These are phyloP conservation scores for Laguncularia racemosa DNA, from an alignment of 345 rosid species.

Conservation along the genomic window DNA sequence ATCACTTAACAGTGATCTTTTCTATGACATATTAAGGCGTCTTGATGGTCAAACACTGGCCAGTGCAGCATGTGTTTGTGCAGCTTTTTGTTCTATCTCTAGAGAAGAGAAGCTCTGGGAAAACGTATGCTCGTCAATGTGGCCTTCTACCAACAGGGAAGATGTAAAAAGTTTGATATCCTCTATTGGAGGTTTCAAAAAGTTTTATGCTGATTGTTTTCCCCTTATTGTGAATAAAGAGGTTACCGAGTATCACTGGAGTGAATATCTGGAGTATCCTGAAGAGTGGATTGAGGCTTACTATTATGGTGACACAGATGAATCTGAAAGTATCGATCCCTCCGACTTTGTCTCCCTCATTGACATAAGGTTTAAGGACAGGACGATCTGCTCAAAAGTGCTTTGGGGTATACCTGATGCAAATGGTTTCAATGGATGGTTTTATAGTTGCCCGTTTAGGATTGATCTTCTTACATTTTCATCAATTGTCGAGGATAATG, in stretches of 20 bases:
- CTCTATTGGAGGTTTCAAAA: conserved; percentile 63
- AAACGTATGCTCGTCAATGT: conserved; percentile 62
- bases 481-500: conserved; percentile 37
- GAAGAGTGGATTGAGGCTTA: conserved; percentile 74
- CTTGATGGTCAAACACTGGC: conserved; percentile 72
- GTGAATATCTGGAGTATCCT: conserved; percentile 41
- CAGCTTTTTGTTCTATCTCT: conserved; percentile 56
- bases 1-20: conserved; percentile 50
- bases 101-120: conserved; percentile 73
- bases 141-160: conserved; percentile 65
- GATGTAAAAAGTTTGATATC: conserved; percentile 54
- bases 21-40: conserved; percentile 67
- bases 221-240: conserved; percentile 72
- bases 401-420: conserved; percentile 72
- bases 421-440: conserved; percentile 58
- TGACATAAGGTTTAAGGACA: conserved; percentile 59
- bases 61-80: conserved; percentile 67
- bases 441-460: conserved; percentile 63
- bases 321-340: conserved; percentile 38
- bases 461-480: conserved; percentile 50
- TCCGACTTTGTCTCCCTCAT: conserved; percentile 63
- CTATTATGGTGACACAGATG: conserved; percentile 54
- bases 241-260: conserved; percentile 45
- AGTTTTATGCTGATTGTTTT: conserved; percentile 70
- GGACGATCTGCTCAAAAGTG: conserved; percentile 53